Conservation (phyloP, 331 rosid genomes). For the Malus hybrid region DNA sequence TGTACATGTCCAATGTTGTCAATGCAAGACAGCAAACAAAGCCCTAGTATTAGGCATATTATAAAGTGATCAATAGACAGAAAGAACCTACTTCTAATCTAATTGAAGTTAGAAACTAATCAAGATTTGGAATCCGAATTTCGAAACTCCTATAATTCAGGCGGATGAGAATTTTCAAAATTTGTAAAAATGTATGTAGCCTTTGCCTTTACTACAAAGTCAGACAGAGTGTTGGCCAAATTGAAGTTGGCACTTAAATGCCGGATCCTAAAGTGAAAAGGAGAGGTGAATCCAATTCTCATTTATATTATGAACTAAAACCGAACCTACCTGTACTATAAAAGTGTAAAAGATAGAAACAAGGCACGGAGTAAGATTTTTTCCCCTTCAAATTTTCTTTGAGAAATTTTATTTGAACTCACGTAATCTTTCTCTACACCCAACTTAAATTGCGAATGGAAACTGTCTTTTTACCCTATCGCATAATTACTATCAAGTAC, state of each 20-base stretch:
- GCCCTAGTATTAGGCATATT: neutral
- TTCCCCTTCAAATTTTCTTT: no score
- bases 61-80: neutral
- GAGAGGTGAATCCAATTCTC: slow-evolving; percentile 52
- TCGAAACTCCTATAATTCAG: neutral
- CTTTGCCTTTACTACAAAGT: slow-evolving; percentile 21
- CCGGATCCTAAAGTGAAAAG: slow-evolving; percentile 28
- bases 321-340: neutral
- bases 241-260: slow-evolving; percentile 24
- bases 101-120: neutral
- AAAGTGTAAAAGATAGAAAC: neutral
- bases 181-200: neutral
- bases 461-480: no score
- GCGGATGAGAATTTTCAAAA: slow-evolving; percentile 4
- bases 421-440: no score
- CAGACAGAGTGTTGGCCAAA: slow-evolving; percentile 11
- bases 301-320: slow-evolving; percentile 14
- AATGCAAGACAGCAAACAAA: neutral
- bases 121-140: neutral
- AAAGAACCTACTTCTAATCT: neutral
- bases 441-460: no score
- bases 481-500: no score
- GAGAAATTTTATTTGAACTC: no score
- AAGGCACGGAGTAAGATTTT: neutral
- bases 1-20: neutral